Conservation (phyloP, 164 flowering plant species). For the Saururus chinensis region DNA sequence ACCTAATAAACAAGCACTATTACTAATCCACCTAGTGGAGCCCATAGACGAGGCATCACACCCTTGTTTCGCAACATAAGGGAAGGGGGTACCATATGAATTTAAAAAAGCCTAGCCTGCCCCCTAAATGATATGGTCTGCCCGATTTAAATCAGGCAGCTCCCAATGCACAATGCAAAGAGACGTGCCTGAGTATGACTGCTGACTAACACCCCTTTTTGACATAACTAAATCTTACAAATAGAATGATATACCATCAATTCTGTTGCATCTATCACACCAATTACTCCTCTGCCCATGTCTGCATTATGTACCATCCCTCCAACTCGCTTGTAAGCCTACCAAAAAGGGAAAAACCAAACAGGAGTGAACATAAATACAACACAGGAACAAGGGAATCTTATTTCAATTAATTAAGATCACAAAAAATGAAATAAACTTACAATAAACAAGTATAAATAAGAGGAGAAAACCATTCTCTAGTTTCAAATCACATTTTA, state of each 20-base stretch:
- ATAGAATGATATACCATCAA: conserved; percentile 31
- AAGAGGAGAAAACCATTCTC: too few relatives aligned
- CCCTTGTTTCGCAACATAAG: too few relatives aligned
- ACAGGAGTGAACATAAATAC: neutral
- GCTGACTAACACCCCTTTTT: neutral
- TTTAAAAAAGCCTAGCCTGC: too few relatives aligned
- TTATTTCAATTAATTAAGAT: too few relatives aligned
- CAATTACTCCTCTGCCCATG: conserved; percentile 54
- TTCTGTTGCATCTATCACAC: conserved; percentile 51
- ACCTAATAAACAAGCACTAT: too few relatives aligned
- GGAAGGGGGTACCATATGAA: too few relatives aligned
- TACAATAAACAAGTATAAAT: too few relatives aligned
- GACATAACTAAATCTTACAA: neutral
- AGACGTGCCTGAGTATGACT: neutral
- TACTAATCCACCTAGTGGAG: too few relatives aligned
- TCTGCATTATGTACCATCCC: conserved; percentile 55
- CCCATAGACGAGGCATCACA: too few relatives aligned
- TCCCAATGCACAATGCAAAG: neutral
- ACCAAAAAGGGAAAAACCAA: neutral
- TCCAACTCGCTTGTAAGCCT: conserved; percentile 75
- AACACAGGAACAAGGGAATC: neutral
- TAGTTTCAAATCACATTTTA: too few relatives aligned
- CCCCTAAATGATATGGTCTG: neutral
- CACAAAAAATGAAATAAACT: too few relatives aligned
- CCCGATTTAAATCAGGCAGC: too few relatives aligned